phyloP scores from a whole-genome alignment of 768 basidiomycete genomes.

The Symmetrospora coprosmae region DNA sequence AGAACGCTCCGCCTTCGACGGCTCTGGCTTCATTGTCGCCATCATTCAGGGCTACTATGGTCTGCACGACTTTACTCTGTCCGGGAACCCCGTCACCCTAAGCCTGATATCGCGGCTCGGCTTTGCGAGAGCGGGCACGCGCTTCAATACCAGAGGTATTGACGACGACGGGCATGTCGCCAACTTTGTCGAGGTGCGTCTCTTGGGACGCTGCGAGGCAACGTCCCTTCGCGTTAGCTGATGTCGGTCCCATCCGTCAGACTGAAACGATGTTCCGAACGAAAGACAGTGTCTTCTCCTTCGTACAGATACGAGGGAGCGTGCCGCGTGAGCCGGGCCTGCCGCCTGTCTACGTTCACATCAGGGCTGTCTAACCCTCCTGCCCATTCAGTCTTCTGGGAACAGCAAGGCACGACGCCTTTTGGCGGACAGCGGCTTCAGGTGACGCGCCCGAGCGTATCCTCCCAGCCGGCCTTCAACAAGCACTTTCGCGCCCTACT shows the following conservation, averaged over 20 bases:
- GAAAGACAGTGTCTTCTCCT: slow-evolving; percentile 74
- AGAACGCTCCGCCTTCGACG: slow-evolving; percentile 62
- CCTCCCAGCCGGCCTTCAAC: slow-evolving; percentile 93
- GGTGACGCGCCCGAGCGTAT: slow-evolving; percentile 74
- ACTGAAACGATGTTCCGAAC: slow-evolving; percentile 83
- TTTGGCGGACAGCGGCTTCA: slow-evolving; percentile 78
- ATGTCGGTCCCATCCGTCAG: slow-evolving; percentile 38
- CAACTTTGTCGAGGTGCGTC: slow-evolving; percentile 80
- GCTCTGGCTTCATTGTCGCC: slow-evolving; percentile 71
- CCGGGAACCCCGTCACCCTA: slow-evolving; percentile 58
- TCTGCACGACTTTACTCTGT: slow-evolving; percentile 59
- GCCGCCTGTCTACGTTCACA: background rate
- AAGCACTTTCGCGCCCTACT: slow-evolving; percentile 76
- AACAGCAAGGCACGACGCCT: slow-evolving; percentile 87
- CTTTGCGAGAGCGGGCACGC: slow-evolving; percentile 89
- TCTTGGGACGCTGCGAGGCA: background rate
- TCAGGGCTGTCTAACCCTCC: background rate
- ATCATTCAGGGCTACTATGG: slow-evolving; percentile 91
- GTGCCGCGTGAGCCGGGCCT: slow-evolving; percentile 65
- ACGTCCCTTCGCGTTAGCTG: background rate
- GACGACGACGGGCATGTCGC: slow-evolving; percentile 67
- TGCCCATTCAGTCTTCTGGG: slow-evolving; percentile 75
- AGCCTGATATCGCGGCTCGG: slow-evolving; percentile 74
- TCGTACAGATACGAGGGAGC: slow-evolving; percentile 84
- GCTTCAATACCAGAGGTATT: slow-evolving; percentile 92